Evolutionary conservation across 1,139 yeast species (phyloP), one percentile per base, ranked within the genome.

Genomic region (Diutina rugosa): DNA sequence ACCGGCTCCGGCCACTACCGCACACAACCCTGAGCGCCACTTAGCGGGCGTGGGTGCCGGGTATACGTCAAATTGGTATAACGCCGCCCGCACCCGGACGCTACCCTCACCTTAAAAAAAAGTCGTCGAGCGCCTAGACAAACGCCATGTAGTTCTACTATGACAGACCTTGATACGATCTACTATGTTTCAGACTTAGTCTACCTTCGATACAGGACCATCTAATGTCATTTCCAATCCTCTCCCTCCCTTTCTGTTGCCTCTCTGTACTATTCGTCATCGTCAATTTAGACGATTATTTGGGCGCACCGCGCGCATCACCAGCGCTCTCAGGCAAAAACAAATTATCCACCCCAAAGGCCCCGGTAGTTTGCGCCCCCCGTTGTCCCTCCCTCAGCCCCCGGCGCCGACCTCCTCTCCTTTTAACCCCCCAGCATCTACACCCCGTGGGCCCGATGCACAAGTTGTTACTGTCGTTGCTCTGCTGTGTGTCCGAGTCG

Each of bases 401-500:
- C 35, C 16, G 21, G 35, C n/a, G 38, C 6, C 51, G 16, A 21
- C 29, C 51, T 29, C 21, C 38, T 5, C n/a, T 16, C n/a, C 38
- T 3, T 30, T 12, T 7, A 9, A 12, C 14, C 14, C 29, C 12
- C 6, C 14, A 18, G 10, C 51, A 30, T 8, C 16, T 29, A 18
- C 12, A 14, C 38, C 14, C 51, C 14, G 6, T 28, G 14, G 16
- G 18, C n/a, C 18, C 16, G 35, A 47, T 47, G 51, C 51, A 47
- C 35, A 47, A 47, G 38, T 58, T 61, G 57, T 57, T 60, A 29
- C 46, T 61, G n/a, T 67, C 77, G 10, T 65, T 75, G 52, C 72
- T 75, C 51, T 76, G 80, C 61, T 76, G 80, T 58, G 71, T 76
- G 8, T 69, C 66, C 28, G 72, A 69, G 58, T 62, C 75, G 56